Conservation (phyloP, 495 filamentous ascomycete species). For the Neurospora sp. region DNA sequence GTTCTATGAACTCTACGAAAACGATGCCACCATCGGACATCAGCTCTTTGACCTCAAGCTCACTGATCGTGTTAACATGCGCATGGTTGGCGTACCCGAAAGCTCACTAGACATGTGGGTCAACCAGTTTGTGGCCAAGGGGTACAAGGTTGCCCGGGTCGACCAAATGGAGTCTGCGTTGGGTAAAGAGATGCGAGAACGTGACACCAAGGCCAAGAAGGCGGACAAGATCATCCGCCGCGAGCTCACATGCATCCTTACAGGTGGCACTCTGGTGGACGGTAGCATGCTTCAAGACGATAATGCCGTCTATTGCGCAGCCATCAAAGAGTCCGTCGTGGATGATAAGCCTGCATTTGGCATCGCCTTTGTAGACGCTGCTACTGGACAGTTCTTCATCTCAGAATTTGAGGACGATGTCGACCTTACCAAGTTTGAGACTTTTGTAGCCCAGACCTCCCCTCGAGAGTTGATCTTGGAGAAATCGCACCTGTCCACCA, state of each 20-base stretch:
- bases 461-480: constrained; percentile 87
- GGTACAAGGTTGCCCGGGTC: constrained; percentile 91
- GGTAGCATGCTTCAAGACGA: constrained; percentile 96
- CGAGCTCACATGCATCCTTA: constrained; percentile 85
- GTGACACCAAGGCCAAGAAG: constrained; percentile 46
- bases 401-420: constrained; percentile 86
- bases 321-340: constrained; percentile 79
- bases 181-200: constrained; percentile 96
- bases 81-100: constrained; percentile 92
- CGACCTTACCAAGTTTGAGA: constrained; percentile 96
- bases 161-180: constrained; percentile 94
- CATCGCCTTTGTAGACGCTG: constrained; percentile 89
- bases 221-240: constrained; percentile 90
- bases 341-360: constrained; percentile 79
- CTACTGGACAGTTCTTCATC: constrained; percentile 89
- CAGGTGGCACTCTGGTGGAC: constrained; percentile 86
- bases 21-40: constrained; percentile 94
- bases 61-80: constrained; percentile 98
- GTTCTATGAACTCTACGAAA: constrained; percentile 98
- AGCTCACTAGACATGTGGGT: constrained; percentile 86
- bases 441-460: constrained; percentile 84
- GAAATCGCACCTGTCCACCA: constrained; percentile 73
- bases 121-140: constrained; percentile 88
- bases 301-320: constrained; percentile 92
- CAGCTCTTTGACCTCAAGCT: constrained; percentile 97